These are phyloP conservation scores for Austropuccinia psidii DNA, from an alignment of 1,284 basidiomycete genomes.

Conservation along the genomic window DNA sequence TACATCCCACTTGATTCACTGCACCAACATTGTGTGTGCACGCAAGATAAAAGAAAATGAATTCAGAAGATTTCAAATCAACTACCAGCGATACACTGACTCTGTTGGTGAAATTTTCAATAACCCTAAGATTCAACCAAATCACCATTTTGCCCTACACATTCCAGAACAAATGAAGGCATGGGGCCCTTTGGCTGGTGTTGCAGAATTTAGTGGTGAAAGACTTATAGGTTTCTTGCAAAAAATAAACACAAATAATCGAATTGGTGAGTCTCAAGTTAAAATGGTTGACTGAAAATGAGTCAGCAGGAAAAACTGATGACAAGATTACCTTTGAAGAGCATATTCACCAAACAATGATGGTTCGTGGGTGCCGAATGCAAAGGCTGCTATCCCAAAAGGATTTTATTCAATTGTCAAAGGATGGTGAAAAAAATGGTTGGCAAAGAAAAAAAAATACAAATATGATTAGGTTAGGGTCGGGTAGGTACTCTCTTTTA, in stretches of 20 bases:
- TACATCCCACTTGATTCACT: neutral
- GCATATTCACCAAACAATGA: neutral
- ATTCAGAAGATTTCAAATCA: neutral
- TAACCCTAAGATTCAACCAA: conserved; percentile 6
- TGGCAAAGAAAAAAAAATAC: neutral
- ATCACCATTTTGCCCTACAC: conserved; percentile 27
- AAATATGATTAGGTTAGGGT: neutral
- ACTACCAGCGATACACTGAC: neutral
- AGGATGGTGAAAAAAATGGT: neutral
- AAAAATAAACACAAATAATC: conserved; percentile 23
- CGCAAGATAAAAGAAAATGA: neutral
- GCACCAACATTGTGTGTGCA: conserved; percentile 7
- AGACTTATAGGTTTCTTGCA: conserved; percentile 18
- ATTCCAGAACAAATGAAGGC: conserved; percentile 8
- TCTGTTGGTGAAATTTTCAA: neutral
- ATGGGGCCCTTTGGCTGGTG: neutral
- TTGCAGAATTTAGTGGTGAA: conserved; percentile 8
- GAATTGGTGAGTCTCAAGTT: conserved; percentile 1
- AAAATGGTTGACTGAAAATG: neutral
- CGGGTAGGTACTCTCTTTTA: neutral
- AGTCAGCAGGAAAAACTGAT: neutral
- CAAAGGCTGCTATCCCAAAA: neutral
- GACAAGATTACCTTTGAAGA: neutral
- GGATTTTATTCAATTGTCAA: neutral
- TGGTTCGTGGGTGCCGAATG: neutral